Evolutionary conservation across 345 rosid genomes (phyloP), one percentile per base, ranked within the genome.

Genomic region (Eucalyptus leucophloia): DNA sequence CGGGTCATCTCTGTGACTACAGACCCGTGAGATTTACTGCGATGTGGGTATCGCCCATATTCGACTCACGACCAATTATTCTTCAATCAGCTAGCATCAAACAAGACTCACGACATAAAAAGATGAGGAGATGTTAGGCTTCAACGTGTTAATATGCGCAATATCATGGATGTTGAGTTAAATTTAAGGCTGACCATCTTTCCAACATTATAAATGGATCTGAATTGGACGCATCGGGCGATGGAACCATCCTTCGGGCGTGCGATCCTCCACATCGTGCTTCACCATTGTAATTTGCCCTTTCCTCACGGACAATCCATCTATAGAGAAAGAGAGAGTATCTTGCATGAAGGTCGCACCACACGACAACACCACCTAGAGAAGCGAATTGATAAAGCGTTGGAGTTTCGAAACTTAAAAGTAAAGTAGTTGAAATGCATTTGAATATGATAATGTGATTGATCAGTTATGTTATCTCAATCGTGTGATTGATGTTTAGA

Each of bases 111-210:
- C 8, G 1, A 37, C 82, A 7, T 6, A 3, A 21, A 37, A 6
- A 37, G 0, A 19, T 3, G 5, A 21, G 4, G 3, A 21, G 0
- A 1, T 3, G 5, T 10, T 0, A 4, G 5, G 23, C 2, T 37
- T 37, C 0, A 2, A 72, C 28, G 10, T 7, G 3, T n/a, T 14
- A 4, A 30, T 15, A 30, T 30, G 12, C 6, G 2, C n/a, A 15
- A 15, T 16, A 6, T 65, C 6, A 5, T 28, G n/a, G 16, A 28
- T 0, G 16, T 12, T 3, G 8, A 28, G 32, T 28, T 60, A 28
- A 28, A 26, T 60, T 12, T 2, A 12, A 60, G 67, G 67, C 32
- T 12, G 2, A 60, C 11, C 26, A 53, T 8, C 15, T 0, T 2
- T 4, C 34, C 32, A 6, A 62, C 72, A 30, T 62, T 62, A 14